Evolutionary conservation across 129 eudicot genomes (phyloP), one percentile per base, ranked within the genome.

Genomic region (Silybum marianum): DNA sequence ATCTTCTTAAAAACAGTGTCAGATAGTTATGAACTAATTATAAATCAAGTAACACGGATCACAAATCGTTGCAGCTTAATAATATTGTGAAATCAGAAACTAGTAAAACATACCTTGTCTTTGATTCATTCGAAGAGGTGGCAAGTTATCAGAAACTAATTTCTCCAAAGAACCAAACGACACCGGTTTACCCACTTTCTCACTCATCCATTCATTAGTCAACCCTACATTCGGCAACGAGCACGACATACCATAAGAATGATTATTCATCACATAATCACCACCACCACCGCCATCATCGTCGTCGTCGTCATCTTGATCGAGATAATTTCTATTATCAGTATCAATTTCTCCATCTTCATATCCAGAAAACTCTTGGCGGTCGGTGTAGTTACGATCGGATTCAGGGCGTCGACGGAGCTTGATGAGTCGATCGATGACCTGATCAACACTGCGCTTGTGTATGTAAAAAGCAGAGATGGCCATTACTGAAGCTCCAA

Each of bases 401-500:
- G n/a, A n/a, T n/a, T n/a, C n/a, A n/a, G 88, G 62, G 11, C 80
- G 86, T 73, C 81, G 88, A 77, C 97, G 98, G 84, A 93, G 86
- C 54, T 87, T 85, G 80, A 88, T 80, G 82, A 93, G 89, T 74
- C 95, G 95, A 24, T 87, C 93, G 86, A 91, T 91, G 73, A 90
- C 95, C 76, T 91, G 98, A 83, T 90, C 93, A 84, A 93, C 91
- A 78, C 89, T 87, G 84, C 98, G 97, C 58, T 88, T 91, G 97
- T 93, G 98, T 39, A 91, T 82, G 84, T 83, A 93, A 77, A 93
- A 91, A 71, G 95, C 94, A 72, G 98, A 91, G 28, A 93, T 81
- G 14, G 97, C 97, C 98, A 91, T 91, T 14, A 93, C 95, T 39
- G 98, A 93, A 24, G 98, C 98, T 69, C 98, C 98, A 72, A 93